phyloP scores from a whole-genome alignment of 2,329 filamentous ascomycete species.

The Colletotrichum orchidophilum region DNA sequence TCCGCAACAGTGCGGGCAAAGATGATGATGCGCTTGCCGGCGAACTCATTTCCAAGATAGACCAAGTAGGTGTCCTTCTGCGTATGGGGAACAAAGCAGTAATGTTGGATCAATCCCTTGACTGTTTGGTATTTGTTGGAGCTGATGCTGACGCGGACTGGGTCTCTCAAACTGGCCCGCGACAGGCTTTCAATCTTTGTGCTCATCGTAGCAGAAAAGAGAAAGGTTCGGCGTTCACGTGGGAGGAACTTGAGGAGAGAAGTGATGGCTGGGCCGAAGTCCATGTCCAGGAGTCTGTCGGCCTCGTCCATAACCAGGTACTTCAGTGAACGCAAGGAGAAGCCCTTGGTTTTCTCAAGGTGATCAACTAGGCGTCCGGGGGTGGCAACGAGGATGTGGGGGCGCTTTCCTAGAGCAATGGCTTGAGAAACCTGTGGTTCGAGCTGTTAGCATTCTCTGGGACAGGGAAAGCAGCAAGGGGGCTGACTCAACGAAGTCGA shows the following conservation, averaged over 20 bases:
- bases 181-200: conserved; percentile 94
- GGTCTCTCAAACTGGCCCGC: conserved; percentile 86
- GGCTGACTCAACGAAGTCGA: conserved; percentile 64
- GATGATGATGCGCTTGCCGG: conserved; percentile 86
- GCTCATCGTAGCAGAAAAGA: conserved; percentile 95
- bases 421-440: conserved; percentile 75
- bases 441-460: background rate
- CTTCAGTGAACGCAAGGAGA: conserved; percentile 82
- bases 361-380: conserved; percentile 68
- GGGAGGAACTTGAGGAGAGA: conserved; percentile 93
- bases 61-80: conserved; percentile 93
- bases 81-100: conserved; percentile 85
- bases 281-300: conserved; percentile 89
- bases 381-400: conserved; percentile 86
- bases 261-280: conserved; percentile 92
- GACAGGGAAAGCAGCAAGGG: background rate
- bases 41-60: conserved; percentile 85
- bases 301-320: conserved; percentile 97
- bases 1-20: conserved; percentile 95
- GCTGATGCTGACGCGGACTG: conserved; percentile 83
- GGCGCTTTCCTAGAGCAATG: conserved; percentile 94
- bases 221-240: conserved; percentile 78
- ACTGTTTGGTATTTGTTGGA: conserved; percentile 91
- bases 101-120: conserved; percentile 85
- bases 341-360: conserved; percentile 95